These are phyloP conservation scores for Psidium friedrichsthalianum DNA, from an alignment of 345 rosid genomes.

Conservation along the genomic window DNA sequence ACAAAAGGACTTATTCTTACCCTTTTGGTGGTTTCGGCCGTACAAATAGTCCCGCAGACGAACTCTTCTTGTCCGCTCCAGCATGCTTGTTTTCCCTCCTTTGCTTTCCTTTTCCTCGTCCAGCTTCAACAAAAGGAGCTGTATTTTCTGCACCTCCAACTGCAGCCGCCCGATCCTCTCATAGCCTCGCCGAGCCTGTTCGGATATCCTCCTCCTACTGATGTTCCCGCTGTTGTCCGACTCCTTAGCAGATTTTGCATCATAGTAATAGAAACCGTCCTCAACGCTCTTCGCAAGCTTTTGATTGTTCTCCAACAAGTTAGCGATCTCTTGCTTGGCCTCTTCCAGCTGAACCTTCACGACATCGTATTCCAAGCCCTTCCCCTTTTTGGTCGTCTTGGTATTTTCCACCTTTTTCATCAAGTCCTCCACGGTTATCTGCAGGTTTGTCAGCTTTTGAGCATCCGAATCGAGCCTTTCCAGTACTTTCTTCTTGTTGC, in stretches of 20 bases:
- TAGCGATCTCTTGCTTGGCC: constrained; percentile 52
- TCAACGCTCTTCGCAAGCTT: constrained; percentile 45
- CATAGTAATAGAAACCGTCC: constrained; percentile 21
- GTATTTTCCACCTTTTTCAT: constrained; percentile 58
- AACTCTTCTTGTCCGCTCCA: constrained; percentile 53
- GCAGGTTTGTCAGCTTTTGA: constrained; percentile 76
- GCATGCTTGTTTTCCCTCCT: constrained; percentile 29
- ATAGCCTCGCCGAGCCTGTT: constrained; percentile 73
- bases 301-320: constrained; percentile 49
- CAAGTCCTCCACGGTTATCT: constrained; percentile 69
- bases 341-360: constrained; percentile 77
- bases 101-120: constrained; percentile 54
- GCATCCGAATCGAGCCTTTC: constrained; percentile 87
- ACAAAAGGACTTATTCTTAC: constrained; percentile 52
- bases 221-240: constrained; percentile 33
- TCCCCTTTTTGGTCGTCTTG: constrained; percentile 49
- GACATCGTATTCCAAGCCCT: constrained; percentile 51
- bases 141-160: constrained; percentile 84
- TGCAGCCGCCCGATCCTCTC: constrained; percentile 86
- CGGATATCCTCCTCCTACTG: constrained; percentile 41
- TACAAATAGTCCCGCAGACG: constrained; percentile 72
- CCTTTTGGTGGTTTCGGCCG: constrained; percentile 37
- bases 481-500: constrained; percentile 51
- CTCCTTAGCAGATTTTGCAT: constrained; percentile 26
- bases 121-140: constrained; percentile 55